Percentiles rank a stretch among this genome's conserved stretches.
These are phyloP conservation scores for Hemileccinum impolitum DNA, from an alignment of 768 basidiomycete species.

Conservation along the genomic window DNA sequence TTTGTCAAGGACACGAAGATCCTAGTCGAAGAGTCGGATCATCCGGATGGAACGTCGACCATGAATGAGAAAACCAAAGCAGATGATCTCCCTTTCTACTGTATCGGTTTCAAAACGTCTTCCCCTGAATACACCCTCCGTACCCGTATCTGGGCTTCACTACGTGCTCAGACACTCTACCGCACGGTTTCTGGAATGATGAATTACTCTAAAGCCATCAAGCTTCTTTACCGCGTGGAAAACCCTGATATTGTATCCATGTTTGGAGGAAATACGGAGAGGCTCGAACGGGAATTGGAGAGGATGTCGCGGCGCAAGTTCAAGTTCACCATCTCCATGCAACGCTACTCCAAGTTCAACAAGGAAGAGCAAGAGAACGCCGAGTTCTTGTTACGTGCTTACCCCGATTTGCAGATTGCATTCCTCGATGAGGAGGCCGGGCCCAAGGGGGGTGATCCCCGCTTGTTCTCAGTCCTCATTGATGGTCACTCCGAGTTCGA, in stretches of 20 bases:
- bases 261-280: conserved; percentile 95
- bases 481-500: conserved; percentile 97
- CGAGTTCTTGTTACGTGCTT: conserved; percentile 95
- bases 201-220: conserved; percentile 99
- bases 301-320: conserved; percentile 97
- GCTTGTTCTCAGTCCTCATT: conserved; percentile 89
- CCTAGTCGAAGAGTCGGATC: conserved; percentile 82
- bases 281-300: conserved; percentile 92
- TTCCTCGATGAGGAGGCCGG: conserved; percentile 95
- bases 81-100: conserved; percentile 98
- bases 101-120: conserved; percentile 98
- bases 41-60: conserved; percentile 45
- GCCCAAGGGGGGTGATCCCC: conserved; percentile 83
- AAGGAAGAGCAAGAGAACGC: conserved; percentile 99
- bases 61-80: conserved; percentile 79
- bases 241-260: conserved; percentile 96
- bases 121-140: conserved; percentile 98
- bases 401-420: conserved; percentile 97
- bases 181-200: conserved; percentile 99
- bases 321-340: conserved; percentile 98
- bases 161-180: conserved; percentile 97
- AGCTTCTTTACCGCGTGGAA: conserved; percentile 96
- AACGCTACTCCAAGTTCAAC: conserved; percentile 98
- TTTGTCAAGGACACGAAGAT: conserved; percentile 99
- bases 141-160: conserved; percentile 98